Conservation (phyloP, 345 rosid genomes). For the Stellera chamaejasme region DNA sequence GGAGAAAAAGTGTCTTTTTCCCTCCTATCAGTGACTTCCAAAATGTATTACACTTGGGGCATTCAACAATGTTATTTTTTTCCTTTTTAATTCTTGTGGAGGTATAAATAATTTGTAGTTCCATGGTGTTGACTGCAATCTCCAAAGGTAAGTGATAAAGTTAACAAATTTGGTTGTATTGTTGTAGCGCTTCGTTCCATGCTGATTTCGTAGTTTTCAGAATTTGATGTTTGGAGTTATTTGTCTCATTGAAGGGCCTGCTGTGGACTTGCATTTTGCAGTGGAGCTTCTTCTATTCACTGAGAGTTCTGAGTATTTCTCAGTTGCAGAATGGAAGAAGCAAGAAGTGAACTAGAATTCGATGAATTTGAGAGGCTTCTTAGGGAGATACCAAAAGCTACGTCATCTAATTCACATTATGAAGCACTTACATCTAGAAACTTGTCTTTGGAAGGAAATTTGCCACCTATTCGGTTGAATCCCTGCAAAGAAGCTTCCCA, state of each 20-base stretch:
- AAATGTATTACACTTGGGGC: no score
- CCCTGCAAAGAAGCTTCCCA: slow-evolving; percentile 26
- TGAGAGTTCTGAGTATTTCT: background rate
- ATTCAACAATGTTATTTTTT: no score
- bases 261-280: slow-evolving; percentile 15
- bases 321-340: slow-evolving; percentile 40
- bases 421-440: slow-evolving; percentile 28
- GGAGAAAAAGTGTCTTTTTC: no score
- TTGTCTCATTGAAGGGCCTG: slow-evolving; percentile 20
- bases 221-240: background rate
- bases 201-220: background rate
- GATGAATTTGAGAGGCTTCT: slow-evolving; percentile 82
- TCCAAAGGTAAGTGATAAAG: no score
- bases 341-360: slow-evolving; percentile 41
- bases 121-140: background rate
- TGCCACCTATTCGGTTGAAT: slow-evolving; percentile 26
- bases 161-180: no score
- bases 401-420: slow-evolving; percentile 39
- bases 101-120: background rate
- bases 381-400: slow-evolving; percentile 73
- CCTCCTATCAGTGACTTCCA: no score
- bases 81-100: background rate
- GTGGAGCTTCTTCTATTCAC: slow-evolving; percentile 9
- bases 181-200: no score
- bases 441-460: slow-evolving; percentile 16